Conservation (phyloP, 768 basidiomycete genomes). For the Leccinum rimulosum region DNA sequence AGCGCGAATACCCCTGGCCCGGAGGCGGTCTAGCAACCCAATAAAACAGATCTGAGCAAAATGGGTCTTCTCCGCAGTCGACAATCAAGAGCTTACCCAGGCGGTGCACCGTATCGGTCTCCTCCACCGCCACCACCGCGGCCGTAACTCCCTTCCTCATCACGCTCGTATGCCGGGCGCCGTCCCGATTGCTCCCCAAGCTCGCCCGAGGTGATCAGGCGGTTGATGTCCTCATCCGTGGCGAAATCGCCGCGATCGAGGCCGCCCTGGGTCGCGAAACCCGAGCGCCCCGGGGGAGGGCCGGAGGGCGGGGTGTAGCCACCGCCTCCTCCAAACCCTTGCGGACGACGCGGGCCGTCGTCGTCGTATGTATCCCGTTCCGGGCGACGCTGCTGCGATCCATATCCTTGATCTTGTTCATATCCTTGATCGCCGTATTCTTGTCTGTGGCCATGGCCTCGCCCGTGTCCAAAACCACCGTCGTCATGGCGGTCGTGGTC, state of each 20-base stretch:
- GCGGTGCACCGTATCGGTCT: background rate
- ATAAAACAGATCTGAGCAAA: background rate
- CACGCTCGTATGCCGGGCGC: background rate
- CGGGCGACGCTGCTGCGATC: background rate
- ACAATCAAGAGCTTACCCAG: conserved; percentile 12
- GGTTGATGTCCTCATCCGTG: conserved; percentile 25
- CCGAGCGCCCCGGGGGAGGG: conserved; percentile 1
- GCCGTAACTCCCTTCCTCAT: background rate
- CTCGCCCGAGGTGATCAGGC: conserved; percentile 19
- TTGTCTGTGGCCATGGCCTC: background rate
- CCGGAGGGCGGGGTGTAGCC: conserved; percentile 5
- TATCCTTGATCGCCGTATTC: background rate
- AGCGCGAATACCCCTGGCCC: conserved; percentile 7
- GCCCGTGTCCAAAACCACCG: background rate
- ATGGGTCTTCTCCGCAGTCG: background rate
- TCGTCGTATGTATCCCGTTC: background rate
- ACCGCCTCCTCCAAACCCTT: background rate
- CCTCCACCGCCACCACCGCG: background rate
- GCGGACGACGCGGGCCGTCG: conserved; percentile 1
- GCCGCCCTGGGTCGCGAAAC: conserved; percentile 9
- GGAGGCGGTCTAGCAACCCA: background rate
- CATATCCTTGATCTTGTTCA: background rate
- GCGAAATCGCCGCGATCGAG: conserved; percentile 28
- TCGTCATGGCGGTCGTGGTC: background rate
- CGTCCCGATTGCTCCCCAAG: background rate